Conservation (phyloP, 805 yeast genomes). For the Hanseniaspora mollemarum region DNA sequence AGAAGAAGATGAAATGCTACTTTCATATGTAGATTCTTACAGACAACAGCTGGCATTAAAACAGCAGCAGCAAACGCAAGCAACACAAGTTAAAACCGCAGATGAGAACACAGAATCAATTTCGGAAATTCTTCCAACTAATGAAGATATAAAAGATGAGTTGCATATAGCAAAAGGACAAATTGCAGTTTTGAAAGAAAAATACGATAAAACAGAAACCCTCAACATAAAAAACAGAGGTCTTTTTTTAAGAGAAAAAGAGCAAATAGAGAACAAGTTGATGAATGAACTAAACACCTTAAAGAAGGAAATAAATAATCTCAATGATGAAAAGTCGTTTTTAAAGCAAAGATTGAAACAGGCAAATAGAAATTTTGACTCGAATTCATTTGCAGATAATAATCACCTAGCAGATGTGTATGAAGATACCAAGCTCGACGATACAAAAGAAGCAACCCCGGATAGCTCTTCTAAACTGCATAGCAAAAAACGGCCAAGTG, state of each 20-base stretch:
- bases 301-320: conserved; percentile 33
- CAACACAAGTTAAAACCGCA: neutral
- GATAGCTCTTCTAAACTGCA: neutral
- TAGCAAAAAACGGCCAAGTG: neutral
- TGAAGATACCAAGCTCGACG: neutral
- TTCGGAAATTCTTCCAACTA: neutral
- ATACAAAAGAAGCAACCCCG: neutral
- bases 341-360: conserved; percentile 21
- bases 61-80: neutral
- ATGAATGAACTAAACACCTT: conserved; percentile 33
- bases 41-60: conserved; percentile 17
- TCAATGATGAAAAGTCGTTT: conserved; percentile 48
- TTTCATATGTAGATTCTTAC: conserved; percentile 37
- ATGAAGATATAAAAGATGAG: conserved; percentile 22
- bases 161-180: conserved; percentile 63
- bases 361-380: neutral
- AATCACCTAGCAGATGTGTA: neutral
- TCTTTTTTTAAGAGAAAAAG: conserved; percentile 23
- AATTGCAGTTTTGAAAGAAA: conserved; percentile 62
- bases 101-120: neutral
- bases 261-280: conserved; percentile 24
- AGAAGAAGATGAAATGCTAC: conserved; percentile 26
- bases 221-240: conserved; percentile 33
- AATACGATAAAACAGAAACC: conserved; percentile 38
- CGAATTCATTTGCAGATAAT: neutral